Conservation (phyloP, 164 flowering plant genomes). For the Chimonanthus salicifolius region DNA sequence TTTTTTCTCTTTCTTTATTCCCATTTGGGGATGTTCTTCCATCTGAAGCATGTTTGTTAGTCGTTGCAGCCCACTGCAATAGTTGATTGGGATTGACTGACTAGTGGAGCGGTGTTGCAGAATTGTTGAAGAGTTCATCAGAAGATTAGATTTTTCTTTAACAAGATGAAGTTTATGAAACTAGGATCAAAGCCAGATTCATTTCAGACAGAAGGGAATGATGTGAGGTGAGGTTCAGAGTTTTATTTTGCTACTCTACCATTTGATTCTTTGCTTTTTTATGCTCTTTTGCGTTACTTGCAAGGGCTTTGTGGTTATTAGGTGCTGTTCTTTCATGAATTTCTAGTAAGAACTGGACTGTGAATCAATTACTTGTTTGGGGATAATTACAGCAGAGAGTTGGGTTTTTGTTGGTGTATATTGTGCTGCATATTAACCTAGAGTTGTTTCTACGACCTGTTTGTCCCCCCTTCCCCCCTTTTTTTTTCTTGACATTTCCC, state of each 20-base stretch:
- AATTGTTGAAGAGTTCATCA: background rate
- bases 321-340: background rate
- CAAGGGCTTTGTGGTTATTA: background rate
- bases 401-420: background rate
- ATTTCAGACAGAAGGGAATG: conserved; percentile 71
- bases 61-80: background rate
- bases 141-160: conserved; percentile 12
- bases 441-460: no score
- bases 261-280: background rate
- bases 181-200: conserved; percentile 96
- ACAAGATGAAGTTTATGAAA: conserved; percentile 95
- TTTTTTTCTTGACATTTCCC: background rate
- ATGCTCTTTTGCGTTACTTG: background rate
- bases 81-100: conserved; percentile 18
- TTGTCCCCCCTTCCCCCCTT: background rate
- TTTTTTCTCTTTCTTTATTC: conserved; percentile 9
- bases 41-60: conserved; percentile 14
- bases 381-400: background rate
- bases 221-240: conserved; percentile 50
- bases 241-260: background rate
- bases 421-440: background rate
- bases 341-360: background rate
- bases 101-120: conserved; percentile 14
- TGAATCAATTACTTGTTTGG: background rate
- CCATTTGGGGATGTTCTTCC: conserved; percentile 9